Base-by-base conservation (phyloP, 805 yeast species). In the Saccharomyces eubayanus region DNA sequence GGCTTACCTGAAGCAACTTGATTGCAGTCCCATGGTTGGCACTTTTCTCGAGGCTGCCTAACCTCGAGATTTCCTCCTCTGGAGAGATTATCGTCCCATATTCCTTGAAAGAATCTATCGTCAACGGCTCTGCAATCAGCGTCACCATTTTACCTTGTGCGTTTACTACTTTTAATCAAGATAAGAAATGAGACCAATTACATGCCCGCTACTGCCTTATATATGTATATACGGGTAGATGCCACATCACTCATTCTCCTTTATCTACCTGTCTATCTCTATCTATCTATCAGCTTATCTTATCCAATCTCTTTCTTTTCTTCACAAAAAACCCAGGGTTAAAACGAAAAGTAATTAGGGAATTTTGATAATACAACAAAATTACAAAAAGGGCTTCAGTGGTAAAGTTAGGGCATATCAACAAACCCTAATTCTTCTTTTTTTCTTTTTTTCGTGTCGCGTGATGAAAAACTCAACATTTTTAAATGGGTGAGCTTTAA, bases 1-100 rank as follows among this genome's bases (percentile, higher is more conserved):
- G 85, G 1, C 94, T 83, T 4, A 90, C 94, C 57, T 84, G 77
- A 57, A 80, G 81, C 48, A 89, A 68, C 62, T 91, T 91, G 5
- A 79, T 74, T 1, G 97, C 97, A 1, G 97, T 91, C n/a, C 97
- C 97, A 64, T 91, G 90, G 70, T 91, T 91, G 4, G 97, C 97
- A 31, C 76, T 67, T 41, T 68, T 64, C 50, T 76, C 72, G 0
- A 77, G 64, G 40, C 70, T 64, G 36, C 53, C 55, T 11, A 57
- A 54, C 28, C 49, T 53, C 2, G 47, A 45, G 29, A 87, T 74
- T 68, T 88, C 95, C 61, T 89, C 87, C 55, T 79, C 80, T 2
- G 95, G 87, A 28, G 94, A 85, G 46, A 90, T 80, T 10, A 88
- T 83, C 0, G 85, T 81, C 1, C 97, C 97, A 66, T 76, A 90